phyloP scores from a whole-genome alignment of 768 basidiomycete genomes.

The Naganishia randhawae region DNA sequence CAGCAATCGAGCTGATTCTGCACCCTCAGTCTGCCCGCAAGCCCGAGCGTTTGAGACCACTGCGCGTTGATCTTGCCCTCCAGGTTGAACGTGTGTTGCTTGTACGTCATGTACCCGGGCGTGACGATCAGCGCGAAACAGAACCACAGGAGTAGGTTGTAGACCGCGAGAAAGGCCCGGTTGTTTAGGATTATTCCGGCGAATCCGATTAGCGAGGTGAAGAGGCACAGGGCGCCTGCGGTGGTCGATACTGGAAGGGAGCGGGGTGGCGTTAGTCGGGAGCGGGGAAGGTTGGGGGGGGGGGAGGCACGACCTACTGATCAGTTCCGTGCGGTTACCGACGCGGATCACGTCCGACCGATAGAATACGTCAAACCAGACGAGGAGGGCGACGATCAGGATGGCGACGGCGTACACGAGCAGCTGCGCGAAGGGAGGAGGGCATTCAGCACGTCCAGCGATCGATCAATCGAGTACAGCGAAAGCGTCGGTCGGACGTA shows the following conservation, averaged over 20 bases:
- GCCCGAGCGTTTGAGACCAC: constrained; percentile 65
- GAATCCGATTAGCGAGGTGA: constrained; percentile 70
- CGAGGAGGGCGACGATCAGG: constrained; percentile 65
- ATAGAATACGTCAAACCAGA: constrained; percentile 71
- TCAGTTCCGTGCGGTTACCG: constrained; percentile 65
- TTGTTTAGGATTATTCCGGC: constrained; percentile 79
- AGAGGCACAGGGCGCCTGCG: constrained; percentile 60
- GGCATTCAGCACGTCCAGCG: constrained; percentile 12
- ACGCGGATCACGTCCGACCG: constrained; percentile 69
- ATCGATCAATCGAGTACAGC: not conserved
- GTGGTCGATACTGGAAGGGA: constrained; percentile 59
- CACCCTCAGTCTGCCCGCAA: constrained; percentile 62
- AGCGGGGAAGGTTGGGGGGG: not conserved
- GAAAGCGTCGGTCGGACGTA: constrained; percentile 46
- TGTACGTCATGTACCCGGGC: constrained; percentile 77
- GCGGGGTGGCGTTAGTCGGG: not conserved
- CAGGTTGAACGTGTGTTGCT: constrained; percentile 68
- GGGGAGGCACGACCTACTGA: constrained; percentile 49
- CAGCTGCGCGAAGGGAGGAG: constrained; percentile 52
- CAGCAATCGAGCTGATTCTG: constrained; percentile 73
- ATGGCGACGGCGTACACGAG: constrained; percentile 61
- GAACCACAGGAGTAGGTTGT: constrained; percentile 69
- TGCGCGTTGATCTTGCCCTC: constrained; percentile 75
- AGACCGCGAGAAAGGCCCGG: constrained; percentile 72
- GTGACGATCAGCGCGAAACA: constrained; percentile 66